A percentile compares a stretch with the other conserved stretches of the same genome.
Conservation (phyloP, 1,139 yeast genomes). For the Nakaseomyces bracarensis region DNA sequence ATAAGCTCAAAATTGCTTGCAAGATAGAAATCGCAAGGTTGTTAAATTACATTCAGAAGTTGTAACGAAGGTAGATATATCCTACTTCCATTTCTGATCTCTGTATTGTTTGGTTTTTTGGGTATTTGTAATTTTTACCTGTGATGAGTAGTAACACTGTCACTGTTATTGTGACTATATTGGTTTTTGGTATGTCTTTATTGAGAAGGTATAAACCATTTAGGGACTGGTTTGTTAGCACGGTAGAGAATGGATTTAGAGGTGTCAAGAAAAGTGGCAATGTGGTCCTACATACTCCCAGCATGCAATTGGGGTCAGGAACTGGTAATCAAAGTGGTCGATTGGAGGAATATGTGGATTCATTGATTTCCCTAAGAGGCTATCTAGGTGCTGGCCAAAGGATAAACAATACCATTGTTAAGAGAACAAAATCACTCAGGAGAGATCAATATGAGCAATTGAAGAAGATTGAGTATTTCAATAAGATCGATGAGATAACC, state of each 20-base stretch:
- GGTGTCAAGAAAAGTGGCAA: constrained; percentile 7
- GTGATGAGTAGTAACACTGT: constrained; percentile 8
- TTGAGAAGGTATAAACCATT: constrained; percentile 20
- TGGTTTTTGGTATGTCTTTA: constrained; percentile 15
- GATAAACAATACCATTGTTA: constrained; percentile 18
- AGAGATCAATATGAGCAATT: constrained; percentile 16
- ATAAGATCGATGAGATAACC: constrained; percentile 44
- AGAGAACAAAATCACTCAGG: constrained; percentile 16
- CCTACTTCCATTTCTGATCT: too few species aligned
- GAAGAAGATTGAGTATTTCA: constrained; percentile 46
- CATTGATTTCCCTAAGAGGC: constrained; percentile 18
- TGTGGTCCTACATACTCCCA: background rate
- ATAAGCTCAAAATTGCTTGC: too few species aligned
- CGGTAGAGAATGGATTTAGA: constrained; percentile 13
- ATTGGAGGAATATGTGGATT: constrained; percentile 14
- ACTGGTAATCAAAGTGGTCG: background rate
- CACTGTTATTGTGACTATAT: constrained; percentile 11
- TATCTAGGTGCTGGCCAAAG: constrained; percentile 18
- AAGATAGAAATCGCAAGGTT: too few species aligned
- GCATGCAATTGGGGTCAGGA: background rate
- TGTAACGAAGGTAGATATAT: too few species aligned
- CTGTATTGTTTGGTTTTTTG: too few species aligned
- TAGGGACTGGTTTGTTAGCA: constrained; percentile 17
- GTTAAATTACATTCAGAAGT: too few species aligned
- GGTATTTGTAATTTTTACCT: too few species aligned